Evolutionary conservation across 768 basidiomycete species (phyloP).

Genomic region (Tremella mesenterica): DNA sequence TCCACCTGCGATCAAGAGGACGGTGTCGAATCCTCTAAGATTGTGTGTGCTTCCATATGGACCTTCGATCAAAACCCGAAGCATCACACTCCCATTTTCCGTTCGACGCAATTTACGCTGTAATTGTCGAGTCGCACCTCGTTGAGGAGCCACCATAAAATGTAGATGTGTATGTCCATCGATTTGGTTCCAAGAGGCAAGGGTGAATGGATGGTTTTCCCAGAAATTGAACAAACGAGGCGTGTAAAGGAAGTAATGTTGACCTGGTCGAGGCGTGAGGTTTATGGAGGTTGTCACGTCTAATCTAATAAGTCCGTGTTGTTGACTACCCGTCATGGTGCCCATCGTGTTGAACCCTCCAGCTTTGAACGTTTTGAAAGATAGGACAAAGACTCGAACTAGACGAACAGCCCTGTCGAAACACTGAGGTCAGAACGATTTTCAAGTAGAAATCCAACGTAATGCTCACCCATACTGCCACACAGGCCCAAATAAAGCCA

Average conservation of each 20-base stretch:
- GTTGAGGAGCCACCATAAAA: conserved; percentile 12
- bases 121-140: conserved; percentile 15
- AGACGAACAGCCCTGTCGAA: conserved; percentile 21
- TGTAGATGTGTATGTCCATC: background rate
- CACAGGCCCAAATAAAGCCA: conserved; percentile 20
- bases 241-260: conserved; percentile 25
- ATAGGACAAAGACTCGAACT: conserved; percentile 13
- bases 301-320: conserved; percentile 14
- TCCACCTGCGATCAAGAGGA: conserved; percentile 19
- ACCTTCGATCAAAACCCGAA: conserved; percentile 21
- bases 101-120: conserved; percentile 1
- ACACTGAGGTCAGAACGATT: background rate
- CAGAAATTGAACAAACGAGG: conserved; percentile 14
- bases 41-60: conserved; percentile 23
- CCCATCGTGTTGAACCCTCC: conserved; percentile 11
- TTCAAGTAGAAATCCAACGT: background rate
- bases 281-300: conserved; percentile 6
- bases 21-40: conserved; percentile 8
- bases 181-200: conserved; percentile 15
- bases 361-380: conserved; percentile 2
- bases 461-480: conserved; percentile 23
- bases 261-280: conserved; percentile 14
- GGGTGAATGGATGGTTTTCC: conserved; percentile 34
- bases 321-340: background rate
- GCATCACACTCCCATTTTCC: background rate